phyloP scores from a whole-genome alignment of 176 grass and related monocot species.

The Areca catechu region DNA sequence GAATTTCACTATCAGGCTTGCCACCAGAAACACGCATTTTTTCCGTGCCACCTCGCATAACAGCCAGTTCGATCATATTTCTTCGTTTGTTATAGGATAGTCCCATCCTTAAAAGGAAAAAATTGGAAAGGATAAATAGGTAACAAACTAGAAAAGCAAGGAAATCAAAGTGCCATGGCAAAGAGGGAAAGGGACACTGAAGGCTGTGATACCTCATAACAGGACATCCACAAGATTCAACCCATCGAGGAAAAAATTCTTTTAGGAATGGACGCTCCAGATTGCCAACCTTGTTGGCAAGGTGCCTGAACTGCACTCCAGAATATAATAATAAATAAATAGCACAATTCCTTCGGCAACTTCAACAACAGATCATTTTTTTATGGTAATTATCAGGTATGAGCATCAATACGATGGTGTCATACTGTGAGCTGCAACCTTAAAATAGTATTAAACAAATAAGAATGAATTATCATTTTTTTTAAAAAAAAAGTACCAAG shows the following conservation, averaged over 20 bases:
- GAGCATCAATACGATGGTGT: too few species aligned
- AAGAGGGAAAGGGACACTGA: neutral
- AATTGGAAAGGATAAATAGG: neutral
- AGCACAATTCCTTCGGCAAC: too few species aligned
- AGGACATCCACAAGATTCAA: conserved; percentile 88
- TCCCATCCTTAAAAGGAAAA: conserved; percentile 59
- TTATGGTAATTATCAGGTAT: too few species aligned
- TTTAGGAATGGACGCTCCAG: conserved; percentile 96
- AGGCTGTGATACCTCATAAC: conserved; percentile 55
- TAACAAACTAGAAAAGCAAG: neutral
- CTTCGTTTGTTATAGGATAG: conserved; percentile 87
- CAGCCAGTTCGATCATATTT: conserved; percentile 89
- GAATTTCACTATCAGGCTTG: conserved; percentile 43
- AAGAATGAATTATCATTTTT: too few species aligned
- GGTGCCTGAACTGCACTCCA: conserved; percentile 91
- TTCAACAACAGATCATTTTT: too few species aligned
- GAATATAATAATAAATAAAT: conserved; percentile 8
- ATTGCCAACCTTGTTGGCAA: conserved; percentile 92
- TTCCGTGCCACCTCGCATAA: conserved; percentile 58
- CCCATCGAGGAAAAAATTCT: conserved; percentile 95
- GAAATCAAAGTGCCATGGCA: too few species aligned
- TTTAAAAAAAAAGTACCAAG: too few species aligned
- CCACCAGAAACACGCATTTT: conserved; percentile 39
- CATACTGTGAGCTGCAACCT: too few species aligned
- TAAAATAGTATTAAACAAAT: too few species aligned